A percentile compares a stretch with the other conserved stretches of the same genome.
phyloP scores from a whole-genome alignment of 805 yeast genomes.

The Zygosaccharomyces gambellarensis region DNA sequence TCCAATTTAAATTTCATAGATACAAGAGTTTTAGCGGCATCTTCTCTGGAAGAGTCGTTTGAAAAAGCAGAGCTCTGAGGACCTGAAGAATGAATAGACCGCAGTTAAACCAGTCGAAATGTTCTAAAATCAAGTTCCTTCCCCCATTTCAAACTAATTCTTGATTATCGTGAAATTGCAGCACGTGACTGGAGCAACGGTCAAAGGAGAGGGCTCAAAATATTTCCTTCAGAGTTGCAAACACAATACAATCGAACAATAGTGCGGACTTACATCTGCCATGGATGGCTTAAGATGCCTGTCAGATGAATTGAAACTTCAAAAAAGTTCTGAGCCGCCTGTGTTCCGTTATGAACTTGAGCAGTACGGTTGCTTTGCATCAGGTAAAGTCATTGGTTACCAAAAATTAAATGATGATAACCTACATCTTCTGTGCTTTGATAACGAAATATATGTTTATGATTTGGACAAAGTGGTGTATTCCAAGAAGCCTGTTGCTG shows the following conservation, averaged over 20 bases:
- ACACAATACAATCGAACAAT: not conserved
- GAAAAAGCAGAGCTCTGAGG: not conserved
- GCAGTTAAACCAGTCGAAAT: not conserved
- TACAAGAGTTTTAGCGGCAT: not conserved
- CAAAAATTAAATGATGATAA: not conserved
- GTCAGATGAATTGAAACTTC: slow-evolving; percentile 2
- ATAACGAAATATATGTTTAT: slow-evolving; percentile 4
- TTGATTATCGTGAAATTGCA: not conserved
- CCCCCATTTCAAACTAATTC: not conserved
- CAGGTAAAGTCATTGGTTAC: slow-evolving; percentile 5
- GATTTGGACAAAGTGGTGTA: not conserved
- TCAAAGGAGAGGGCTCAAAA: not conserved
- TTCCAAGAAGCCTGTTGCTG: not conserved
- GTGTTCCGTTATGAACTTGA: not conserved
- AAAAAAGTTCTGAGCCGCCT: not conserved
- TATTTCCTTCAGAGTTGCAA: not conserved
- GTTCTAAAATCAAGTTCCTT: not conserved
- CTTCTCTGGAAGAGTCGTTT: not conserved
- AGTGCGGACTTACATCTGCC: not conserved
- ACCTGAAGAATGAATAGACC: not conserved
- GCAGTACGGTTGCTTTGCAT: not conserved
- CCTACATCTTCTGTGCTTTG: slow-evolving; percentile 7
- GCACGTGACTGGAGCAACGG: not conserved
- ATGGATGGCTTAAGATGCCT: slow-evolving; percentile 1
- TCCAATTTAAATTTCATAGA: not conserved